These are phyloP conservation scores for Mucor irregularis DNA, from an alignment of 371 early-diverging fungal species.

Conservation along the genomic window DNA sequence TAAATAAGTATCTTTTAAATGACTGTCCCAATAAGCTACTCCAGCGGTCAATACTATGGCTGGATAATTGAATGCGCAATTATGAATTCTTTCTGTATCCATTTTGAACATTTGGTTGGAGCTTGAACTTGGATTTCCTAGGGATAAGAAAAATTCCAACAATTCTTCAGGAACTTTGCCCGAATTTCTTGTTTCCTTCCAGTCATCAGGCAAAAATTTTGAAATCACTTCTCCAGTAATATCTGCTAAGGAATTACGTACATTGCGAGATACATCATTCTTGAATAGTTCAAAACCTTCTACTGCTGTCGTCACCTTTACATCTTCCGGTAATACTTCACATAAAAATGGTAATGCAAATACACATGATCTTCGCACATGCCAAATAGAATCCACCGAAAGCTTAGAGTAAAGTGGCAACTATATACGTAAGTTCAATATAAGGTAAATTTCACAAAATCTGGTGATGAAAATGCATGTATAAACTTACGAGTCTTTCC, in stretches of 20 bases:
- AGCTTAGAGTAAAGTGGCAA: conserved; percentile 46
- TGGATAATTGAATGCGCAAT: conserved; percentile 57
- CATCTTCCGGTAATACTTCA: conserved; percentile 36
- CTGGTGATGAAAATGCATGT: neutral
- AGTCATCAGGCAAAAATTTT: conserved; percentile 39
- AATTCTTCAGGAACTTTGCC: conserved; percentile 33
- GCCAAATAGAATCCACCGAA: conserved; percentile 51
- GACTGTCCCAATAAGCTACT: conserved; percentile 38
- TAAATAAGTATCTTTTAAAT: conserved; percentile 38
- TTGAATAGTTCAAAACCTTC: conserved; percentile 40
- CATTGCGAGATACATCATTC: conserved; percentile 50
- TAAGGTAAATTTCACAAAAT: neutral
- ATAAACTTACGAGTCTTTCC: conserved; percentile 34
- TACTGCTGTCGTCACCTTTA: conserved; percentile 30
- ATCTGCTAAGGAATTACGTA: conserved; percentile 49
- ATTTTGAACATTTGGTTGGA: conserved; percentile 33
- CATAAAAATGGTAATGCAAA: conserved; percentile 47
- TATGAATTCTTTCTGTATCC: conserved; percentile 43
- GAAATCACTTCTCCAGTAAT: conserved; percentile 52
- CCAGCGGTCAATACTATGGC: conserved; percentile 56
- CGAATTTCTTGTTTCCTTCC: conserved; percentile 31
- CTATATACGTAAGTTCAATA: neutral
- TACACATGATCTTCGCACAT: conserved; percentile 51
- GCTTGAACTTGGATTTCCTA: conserved; percentile 30
- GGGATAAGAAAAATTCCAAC: conserved; percentile 41